Percentiles rank a stretch among this genome's conserved stretches.
Conservation (phyloP, 768 basidiomycete genomes). For the Suillus clintonianus region DNA sequence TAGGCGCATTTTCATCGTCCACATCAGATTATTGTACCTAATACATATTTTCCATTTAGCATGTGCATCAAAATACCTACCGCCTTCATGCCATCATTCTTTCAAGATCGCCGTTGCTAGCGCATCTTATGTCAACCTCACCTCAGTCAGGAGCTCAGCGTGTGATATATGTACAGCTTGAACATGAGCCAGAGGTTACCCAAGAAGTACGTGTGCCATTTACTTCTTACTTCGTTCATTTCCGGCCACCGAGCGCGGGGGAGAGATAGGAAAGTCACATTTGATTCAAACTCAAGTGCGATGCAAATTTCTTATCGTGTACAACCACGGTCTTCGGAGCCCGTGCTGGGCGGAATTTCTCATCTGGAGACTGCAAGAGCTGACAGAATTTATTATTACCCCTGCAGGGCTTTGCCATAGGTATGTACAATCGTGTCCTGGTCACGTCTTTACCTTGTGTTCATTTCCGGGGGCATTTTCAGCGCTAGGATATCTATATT, state of each 20-base stretch:
- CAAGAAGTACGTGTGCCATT: conserved; percentile 65
- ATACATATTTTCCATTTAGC: conserved; percentile 42
- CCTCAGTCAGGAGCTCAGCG: conserved; percentile 66
- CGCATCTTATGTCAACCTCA: conserved; percentile 84
- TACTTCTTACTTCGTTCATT: conserved; percentile 29
- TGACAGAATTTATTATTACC: conserved; percentile 22
- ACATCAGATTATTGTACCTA: conserved; percentile 10
- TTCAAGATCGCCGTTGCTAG: conserved; percentile 85
- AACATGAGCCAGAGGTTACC: conserved; percentile 80
- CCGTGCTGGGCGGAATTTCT: conserved; percentile 20
- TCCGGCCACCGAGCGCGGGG: conserved; percentile 29
- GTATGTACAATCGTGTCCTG: conserved; percentile 35
- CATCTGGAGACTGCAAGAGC: conserved; percentile 4
- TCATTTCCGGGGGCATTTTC: conserved; percentile 22
- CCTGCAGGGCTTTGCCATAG: conserved; percentile 72
- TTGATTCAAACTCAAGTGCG: conserved; percentile 18
- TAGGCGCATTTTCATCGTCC: conserved; percentile 38
- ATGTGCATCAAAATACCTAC: conserved; percentile 74
- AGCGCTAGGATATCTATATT: conserved; percentile 85
- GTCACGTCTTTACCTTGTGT: conserved; percentile 9
- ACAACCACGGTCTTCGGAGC: conserved; percentile 19
- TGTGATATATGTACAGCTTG: conserved; percentile 72
- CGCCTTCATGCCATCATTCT: conserved; percentile 84
- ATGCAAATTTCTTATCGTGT: conserved; percentile 16
- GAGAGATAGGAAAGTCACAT: conserved; percentile 17